Percentiles rank a stretch among this genome's conserved stretches.
phyloP scores from a whole-genome alignment of 2,329 filamentous ascomycete species.

The Fusarium devonianum region DNA sequence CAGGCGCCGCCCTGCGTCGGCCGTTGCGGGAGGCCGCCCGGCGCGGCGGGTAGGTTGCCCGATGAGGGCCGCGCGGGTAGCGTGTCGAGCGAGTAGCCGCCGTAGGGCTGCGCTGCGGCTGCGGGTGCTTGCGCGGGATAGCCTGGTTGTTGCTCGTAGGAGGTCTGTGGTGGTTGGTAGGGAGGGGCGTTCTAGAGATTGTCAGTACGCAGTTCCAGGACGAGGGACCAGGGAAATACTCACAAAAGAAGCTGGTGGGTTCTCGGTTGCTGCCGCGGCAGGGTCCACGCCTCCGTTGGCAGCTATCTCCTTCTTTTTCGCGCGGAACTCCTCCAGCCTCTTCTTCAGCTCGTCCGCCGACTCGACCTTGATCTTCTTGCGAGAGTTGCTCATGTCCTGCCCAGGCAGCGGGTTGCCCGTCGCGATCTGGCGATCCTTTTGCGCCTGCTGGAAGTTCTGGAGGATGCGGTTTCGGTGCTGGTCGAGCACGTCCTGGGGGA shows the following conservation, averaged over 20 bases:
- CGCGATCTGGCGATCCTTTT: slow-evolving; percentile 79
- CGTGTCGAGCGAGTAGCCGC: slow-evolving; percentile 51
- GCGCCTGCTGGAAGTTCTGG: slow-evolving; percentile 82
- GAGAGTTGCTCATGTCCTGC: slow-evolving; percentile 67
- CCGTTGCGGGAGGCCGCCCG: slow-evolving; percentile 54
- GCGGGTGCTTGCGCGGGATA: slow-evolving; percentile 36
- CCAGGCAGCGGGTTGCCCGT: slow-evolving; percentile 86
- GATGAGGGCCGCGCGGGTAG: slow-evolving; percentile 56
- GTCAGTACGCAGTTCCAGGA: slow-evolving; percentile 25
- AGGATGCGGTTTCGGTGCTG: slow-evolving; percentile 88
- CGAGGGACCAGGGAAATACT: slow-evolving; percentile 48
- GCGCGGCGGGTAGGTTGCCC: slow-evolving; percentile 47
- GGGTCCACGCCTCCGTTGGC: slow-evolving; percentile 54
- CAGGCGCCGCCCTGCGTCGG: slow-evolving; percentile 49
- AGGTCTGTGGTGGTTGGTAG: slow-evolving; percentile 41
- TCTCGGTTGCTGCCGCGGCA: slow-evolving; percentile 49
- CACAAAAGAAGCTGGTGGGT: slow-evolving; percentile 66
- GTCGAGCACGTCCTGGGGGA: slow-evolving; percentile 83
- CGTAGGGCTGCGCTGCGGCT: slow-evolving; percentile 38
- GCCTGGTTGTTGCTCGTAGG: slow-evolving; percentile 37
- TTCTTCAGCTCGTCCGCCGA: slow-evolving; percentile 79
- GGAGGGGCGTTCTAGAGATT: slow-evolving; percentile 50
- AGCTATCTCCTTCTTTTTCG: slow-evolving; percentile 67
- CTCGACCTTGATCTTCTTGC: slow-evolving; percentile 77
- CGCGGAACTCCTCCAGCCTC: slow-evolving; percentile 79